phyloP scores from a whole-genome alignment of 192 early-diverging fungal species.

The Gorgonomyces haynaldii region DNA sequence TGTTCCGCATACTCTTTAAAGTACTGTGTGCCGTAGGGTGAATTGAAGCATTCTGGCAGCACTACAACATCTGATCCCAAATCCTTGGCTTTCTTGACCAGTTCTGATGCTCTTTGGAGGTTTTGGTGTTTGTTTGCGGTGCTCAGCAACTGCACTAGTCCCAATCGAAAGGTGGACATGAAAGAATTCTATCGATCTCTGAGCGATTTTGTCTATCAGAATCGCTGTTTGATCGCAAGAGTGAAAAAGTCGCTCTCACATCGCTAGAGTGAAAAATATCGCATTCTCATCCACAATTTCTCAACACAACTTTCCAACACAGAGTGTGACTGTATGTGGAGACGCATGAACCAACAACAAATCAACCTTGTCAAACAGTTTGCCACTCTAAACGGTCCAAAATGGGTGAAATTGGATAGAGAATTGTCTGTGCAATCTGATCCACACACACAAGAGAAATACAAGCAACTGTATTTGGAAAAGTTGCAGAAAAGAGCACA shows the following conservation, averaged over 20 bases:
- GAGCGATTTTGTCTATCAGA: too few species aligned
- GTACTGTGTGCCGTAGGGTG: conserved; percentile 84
- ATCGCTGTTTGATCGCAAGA: too few species aligned
- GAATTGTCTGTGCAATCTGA: background rate
- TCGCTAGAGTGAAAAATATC: too few species aligned
- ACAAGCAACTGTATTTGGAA: conserved; percentile 3
- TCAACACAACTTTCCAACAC: too few species aligned
- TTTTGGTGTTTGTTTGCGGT: conserved; percentile 67
- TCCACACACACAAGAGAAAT: background rate
- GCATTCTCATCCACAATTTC: too few species aligned
- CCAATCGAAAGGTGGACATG: conserved; percentile 20
- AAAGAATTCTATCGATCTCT: too few species aligned
- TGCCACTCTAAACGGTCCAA: conserved; percentile 1
- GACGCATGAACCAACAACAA: conserved; percentile 1
- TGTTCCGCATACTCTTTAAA: conserved; percentile 88
- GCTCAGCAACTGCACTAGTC: conserved; percentile 63
- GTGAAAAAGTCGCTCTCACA: too few species aligned
- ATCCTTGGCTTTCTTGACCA: conserved; percentile 73
- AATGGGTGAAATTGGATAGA: background rate
- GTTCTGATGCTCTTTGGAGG: conserved; percentile 57
- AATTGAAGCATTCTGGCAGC: conserved; percentile 98
- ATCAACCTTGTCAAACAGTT: conserved; percentile 4
- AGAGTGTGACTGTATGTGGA: too few species aligned
- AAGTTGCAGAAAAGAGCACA: conserved; percentile 3
- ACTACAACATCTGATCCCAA: conserved; percentile 84